Base-by-base conservation (phyloP, 495 filamentous ascomycete genomes). In the Halenospora varia region DNA sequence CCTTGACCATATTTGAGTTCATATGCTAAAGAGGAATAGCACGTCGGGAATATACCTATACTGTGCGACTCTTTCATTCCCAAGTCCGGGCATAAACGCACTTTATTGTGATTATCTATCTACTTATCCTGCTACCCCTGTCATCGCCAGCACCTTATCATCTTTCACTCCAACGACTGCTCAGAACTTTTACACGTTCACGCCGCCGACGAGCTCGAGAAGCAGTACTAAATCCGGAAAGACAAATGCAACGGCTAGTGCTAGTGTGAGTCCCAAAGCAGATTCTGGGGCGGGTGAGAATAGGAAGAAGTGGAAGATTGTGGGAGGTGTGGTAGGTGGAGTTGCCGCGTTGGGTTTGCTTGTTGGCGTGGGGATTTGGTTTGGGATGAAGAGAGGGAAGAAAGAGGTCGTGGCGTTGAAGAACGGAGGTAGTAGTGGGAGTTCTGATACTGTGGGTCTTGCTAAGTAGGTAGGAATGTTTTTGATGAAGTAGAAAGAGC, bases 271-370 rank as follows among this genome's bases (percentile, higher is more conserved):
- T n/a, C n/a, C n/a, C n/a, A n/a, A 41, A 2, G 25, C 44, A 0
- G 49, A 42, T 22, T 22, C 40, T 17, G 55, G 53, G 13, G 54
- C 50, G 10, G 49, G 48, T 6, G 70, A 70, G 2, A 64, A 65
- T n/a, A 68, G 66, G 1, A 68, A 67, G 22, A 55, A 72, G 19
- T 73, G 72, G 15, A 70, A 75, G 48, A 76, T 81, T 42, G 74
- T 72, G 9, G 78, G 78, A 11, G 78, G 78, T 39, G 73, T 74
- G 22, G 69, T 80, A 6, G 78, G 78, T 26, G 78, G 76, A 19
- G 61, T 75, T 40, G 35, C 35, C 9, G 9, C n/a, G 53, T 71
- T 71, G 53, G 63, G 67, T 51, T 66, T 55, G 62, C n/a, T n/a
- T n/a, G 2, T 19, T 26, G 3, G 15, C 10, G 45, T 10, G 10